Percentiles rank a stretch among this genome's conserved stretches.
These are phyloP conservation scores for Paracorniculantispora psalliotae DNA, from an alignment of 2,329 filamentous ascomycete genomes.

Conservation along the genomic window DNA sequence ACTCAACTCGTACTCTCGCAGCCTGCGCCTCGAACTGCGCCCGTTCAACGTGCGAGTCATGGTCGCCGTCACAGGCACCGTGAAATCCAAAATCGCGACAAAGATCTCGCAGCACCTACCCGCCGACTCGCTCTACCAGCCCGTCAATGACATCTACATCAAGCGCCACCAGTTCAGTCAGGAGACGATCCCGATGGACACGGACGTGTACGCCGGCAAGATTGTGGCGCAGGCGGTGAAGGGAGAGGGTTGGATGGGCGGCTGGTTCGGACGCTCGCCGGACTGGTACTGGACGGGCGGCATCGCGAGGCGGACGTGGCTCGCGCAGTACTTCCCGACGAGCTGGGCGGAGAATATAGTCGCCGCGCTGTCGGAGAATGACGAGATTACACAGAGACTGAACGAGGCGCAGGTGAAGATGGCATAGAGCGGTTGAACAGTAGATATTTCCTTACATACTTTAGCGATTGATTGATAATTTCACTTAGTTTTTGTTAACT, in stretches of 20 bases:
- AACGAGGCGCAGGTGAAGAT: background rate
- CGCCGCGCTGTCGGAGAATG: conserved; percentile 5
- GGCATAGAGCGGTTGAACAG: background rate
- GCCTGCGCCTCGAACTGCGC: conserved; percentile 47
- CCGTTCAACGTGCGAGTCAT: conserved; percentile 54
- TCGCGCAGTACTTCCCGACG: conserved; percentile 7
- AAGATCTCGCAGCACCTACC: conserved; percentile 39
- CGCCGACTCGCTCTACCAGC: conserved; percentile 41
- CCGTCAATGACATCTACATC: conserved; percentile 41
- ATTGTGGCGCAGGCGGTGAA: conserved; percentile 39
- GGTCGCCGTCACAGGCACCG: conserved; percentile 51
- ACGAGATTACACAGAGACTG: conserved; percentile 1
- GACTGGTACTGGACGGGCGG: conserved; percentile 19
- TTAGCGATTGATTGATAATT: background rate
- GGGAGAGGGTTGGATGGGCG: conserved; percentile 28
- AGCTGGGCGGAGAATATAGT: conserved; percentile 2
- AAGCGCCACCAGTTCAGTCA: conserved; percentile 44
- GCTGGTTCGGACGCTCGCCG: conserved; percentile 19
- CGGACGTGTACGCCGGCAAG: conserved; percentile 37
- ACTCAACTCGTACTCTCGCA: conserved; percentile 48
- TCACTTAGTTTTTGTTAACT: background rate
- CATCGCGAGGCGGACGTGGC: conserved; percentile 4
- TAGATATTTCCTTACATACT: background rate
- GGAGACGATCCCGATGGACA: conserved; percentile 40
- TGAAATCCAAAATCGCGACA: conserved; percentile 45